phyloP scores from a whole-genome alignment of 2,329 filamentous ascomycete species.

The Colletotrichum sidae region DNA sequence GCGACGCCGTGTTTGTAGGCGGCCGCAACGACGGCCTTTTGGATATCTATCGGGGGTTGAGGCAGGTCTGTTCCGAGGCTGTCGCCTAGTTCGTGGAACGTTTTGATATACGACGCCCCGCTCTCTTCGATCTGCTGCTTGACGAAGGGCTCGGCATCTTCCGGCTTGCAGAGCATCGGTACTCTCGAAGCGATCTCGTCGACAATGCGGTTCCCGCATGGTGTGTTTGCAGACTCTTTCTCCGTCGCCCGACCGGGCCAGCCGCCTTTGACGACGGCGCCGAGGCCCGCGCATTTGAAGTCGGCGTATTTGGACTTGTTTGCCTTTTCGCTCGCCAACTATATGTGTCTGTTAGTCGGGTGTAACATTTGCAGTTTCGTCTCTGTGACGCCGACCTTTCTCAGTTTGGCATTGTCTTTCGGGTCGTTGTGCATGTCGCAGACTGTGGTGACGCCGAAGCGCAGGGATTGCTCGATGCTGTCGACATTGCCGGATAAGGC shows the following conservation, averaged over 20 bases:
- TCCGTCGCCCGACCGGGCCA: slow-evolving; percentile 53
- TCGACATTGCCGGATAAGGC: slow-evolving; percentile 50
- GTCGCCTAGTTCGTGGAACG: slow-evolving; percentile 61
- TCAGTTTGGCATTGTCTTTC: slow-evolving; percentile 45
- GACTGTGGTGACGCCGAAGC: slow-evolving; percentile 64
- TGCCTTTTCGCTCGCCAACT: slow-evolving; percentile 31
- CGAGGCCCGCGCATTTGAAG: slow-evolving; percentile 60
- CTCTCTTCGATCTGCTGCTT: slow-evolving; percentile 43
- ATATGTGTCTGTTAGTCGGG: background rate
- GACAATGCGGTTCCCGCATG: slow-evolving; percentile 13
- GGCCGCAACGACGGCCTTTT: slow-evolving; percentile 55
- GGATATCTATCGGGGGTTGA: slow-evolving; percentile 55
- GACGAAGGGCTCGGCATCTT: slow-evolving; percentile 56
- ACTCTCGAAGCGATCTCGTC: slow-evolving; percentile 50
- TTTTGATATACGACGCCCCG: slow-evolving; percentile 62
- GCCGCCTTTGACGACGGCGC: slow-evolving; percentile 62
- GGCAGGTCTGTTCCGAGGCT: slow-evolving; percentile 50
- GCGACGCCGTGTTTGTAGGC: slow-evolving; percentile 43
- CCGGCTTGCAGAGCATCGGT: slow-evolving; percentile 52
- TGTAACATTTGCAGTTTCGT: background rate
- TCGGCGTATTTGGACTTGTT: slow-evolving; percentile 51
- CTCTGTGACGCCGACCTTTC: slow-evolving; percentile 28
- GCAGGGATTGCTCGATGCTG: slow-evolving; percentile 54
- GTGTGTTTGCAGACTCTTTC: slow-evolving; percentile 34
- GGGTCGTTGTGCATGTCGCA: slow-evolving; percentile 60